Evolutionary conservation across 129 eudicot genomes (phyloP), one percentile per base, ranked within the genome.

Genomic region (Heracleum sosnowskyi): DNA sequence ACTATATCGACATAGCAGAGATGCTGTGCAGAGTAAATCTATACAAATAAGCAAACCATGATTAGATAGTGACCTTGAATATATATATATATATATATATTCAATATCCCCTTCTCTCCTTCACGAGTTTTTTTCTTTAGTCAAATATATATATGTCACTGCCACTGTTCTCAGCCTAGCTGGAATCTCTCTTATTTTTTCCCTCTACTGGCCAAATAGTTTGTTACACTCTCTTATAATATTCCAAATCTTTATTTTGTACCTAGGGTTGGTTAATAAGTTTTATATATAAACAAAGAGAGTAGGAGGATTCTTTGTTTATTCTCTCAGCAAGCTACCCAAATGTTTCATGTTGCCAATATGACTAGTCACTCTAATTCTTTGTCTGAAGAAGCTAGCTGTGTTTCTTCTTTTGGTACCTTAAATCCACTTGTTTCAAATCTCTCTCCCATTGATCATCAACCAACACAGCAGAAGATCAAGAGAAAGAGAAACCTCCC

Each of bases 401-500:
- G 76, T 49, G 78, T 87, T 63, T 87, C 88, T 83, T 86, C 89
- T 71, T 87, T 86, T 62, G 82, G 79, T 77, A 81, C 82, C 83
- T 82, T 90, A 46, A 88, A 79, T 79, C 88, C 91, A 71, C 81
- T 91, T 76, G 60, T 87, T 63, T 80, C 86, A n/a, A 76, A 82
- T 72, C 76, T 69, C 57, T 77, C 85, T 63, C 53, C 73, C 62
- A 79, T 68, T 66, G 68, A 44, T 55, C 83, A 69, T 11, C 83
- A 84, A 44, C 84, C 79, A 31, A 66, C 40, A 35, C 92, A 81
- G 26, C 90, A 88, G 13, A 92, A 90, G 86, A 81, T 82, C 96
- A 92, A 92, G 93, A 92, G 90, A 74, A 92, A 87, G 86, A 92
- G 97, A 86, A 92, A 85, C 75, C 93, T 90, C 69, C 97, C 96